Conservation (phyloP, 805 yeast species). For the Suhomyces emberorum region DNA sequence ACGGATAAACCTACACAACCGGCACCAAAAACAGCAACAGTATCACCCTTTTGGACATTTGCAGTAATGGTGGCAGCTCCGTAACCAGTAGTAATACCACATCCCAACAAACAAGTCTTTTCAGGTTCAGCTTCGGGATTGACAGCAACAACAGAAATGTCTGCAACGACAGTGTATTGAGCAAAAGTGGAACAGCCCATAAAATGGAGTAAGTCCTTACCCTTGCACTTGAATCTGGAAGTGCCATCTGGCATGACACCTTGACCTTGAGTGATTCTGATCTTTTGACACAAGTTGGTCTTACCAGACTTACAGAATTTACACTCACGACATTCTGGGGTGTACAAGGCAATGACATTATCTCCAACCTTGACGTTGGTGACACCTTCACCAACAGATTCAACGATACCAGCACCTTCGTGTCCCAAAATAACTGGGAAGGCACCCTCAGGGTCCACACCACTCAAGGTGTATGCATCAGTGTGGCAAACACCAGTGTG, state of each 20-base stretch:
- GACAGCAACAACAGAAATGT: conserved; percentile 92
- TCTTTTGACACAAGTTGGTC: conserved; percentile 93
- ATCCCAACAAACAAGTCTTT: conserved; percentile 88
- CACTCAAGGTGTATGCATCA: conserved; percentile 94
- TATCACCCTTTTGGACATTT: conserved; percentile 84
- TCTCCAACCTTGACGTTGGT: conserved; percentile 89
- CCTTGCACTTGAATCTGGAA: conserved; percentile 79
- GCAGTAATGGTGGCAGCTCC: conserved; percentile 98
- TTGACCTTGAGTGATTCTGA: conserved; percentile 96
- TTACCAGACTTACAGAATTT: conserved; percentile 93
- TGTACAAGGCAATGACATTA: conserved; percentile 88
- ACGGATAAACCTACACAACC: conserved; percentile 97
- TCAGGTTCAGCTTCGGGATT: conserved; percentile 80
- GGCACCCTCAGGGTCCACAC: conserved; percentile 93
- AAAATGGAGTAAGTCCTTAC: conserved; percentile 81
- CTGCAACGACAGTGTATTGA: conserved; percentile 97
- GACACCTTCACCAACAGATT: conserved; percentile 92
- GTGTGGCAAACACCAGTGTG: conserved; percentile 98
- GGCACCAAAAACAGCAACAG: conserved; percentile 95
- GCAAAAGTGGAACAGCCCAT: conserved; percentile 99
- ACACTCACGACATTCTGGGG: conserved; percentile 95
- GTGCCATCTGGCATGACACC: conserved; percentile 99
- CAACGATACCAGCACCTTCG: conserved; percentile 98
- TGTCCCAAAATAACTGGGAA: conserved; percentile 94
- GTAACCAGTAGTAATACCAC: conserved; percentile 98